Evolutionary conservation across 176 grass and related monocot species (phyloP).

Genomic region (Elaeis guineensis): DNA sequence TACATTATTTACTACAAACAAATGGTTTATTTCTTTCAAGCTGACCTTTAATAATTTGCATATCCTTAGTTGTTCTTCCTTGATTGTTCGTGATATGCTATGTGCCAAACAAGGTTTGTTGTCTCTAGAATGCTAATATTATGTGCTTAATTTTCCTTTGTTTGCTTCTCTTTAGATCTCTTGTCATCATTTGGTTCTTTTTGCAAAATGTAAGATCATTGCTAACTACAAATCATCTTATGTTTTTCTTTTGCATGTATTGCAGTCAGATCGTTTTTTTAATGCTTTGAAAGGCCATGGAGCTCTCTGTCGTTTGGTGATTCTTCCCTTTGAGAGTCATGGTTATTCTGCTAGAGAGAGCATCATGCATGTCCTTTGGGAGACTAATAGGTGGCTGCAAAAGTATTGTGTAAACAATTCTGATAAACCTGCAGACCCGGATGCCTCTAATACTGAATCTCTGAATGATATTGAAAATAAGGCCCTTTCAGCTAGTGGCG

Average conservation of each 20-base stretch:
- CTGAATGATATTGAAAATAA: constrained; percentile 33
- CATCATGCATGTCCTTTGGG: constrained; percentile 99
- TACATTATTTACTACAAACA: too few species aligned
- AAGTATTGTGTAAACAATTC: constrained; percentile 62
- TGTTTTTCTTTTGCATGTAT: neutral
- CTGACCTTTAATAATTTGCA: too few species aligned
- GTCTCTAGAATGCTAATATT: too few species aligned
- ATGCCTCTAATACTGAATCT: constrained; percentile 26
- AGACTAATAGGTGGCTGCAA: constrained; percentile 87
- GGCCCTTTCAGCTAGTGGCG: constrained; percentile 49
- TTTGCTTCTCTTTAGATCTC: too few species aligned
- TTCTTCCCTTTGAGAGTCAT: constrained; percentile 95
- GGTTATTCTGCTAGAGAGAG: constrained; percentile 95
- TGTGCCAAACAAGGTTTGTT: too few species aligned
- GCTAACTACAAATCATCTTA: neutral
- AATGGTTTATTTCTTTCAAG: too few species aligned
- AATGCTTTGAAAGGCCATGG: constrained; percentile 99
- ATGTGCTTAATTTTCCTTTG: too few species aligned
- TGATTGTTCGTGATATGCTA: too few species aligned
- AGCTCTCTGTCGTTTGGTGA: constrained; percentile 74
- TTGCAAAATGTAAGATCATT: neutral
- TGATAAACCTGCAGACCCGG: constrained; percentile 25
- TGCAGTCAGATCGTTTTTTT: constrained; percentile 96
- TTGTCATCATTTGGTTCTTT: too few species aligned
- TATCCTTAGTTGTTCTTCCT: too few species aligned